A percentile compares a stretch with the other conserved stretches of the same genome.
These are phyloP conservation scores for Leptodermis oblonga DNA, from an alignment of 257 asterid genomes.

Conservation along the genomic window DNA sequence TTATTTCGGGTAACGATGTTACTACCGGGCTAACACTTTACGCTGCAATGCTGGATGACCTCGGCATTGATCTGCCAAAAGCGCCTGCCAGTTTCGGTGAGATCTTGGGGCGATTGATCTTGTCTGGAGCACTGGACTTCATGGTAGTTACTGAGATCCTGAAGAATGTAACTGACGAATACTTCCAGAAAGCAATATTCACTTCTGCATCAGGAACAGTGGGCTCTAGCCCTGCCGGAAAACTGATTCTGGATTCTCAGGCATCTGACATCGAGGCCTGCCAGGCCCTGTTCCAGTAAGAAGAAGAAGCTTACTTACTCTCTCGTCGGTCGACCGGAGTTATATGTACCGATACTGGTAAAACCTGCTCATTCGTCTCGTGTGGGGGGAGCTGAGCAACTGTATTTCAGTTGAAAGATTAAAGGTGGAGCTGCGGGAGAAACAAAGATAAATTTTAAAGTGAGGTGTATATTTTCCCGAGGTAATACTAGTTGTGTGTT, in stretches of 20 bases:
- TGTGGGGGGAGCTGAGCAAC: conserved; percentile 15
- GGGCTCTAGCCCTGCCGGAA: conserved; percentile 42
- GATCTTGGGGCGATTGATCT: conserved; percentile 55
- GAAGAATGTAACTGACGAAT: conserved; percentile 51
- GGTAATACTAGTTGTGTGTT: conserved; percentile 38
- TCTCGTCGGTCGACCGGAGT: conserved; percentile 5
- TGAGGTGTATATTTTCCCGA: conserved; percentile 46
- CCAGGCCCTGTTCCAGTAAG: conserved; percentile 42
- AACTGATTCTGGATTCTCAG: conserved; percentile 58
- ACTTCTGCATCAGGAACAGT: conserved; percentile 33
- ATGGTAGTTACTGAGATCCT: conserved; percentile 55
- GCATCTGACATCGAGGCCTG: conserved; percentile 61
- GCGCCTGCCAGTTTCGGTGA: conserved; percentile 84
- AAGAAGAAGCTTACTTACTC: conserved; percentile 18
- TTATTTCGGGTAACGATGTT: conserved; percentile 41
- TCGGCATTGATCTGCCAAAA: conserved; percentile 84
- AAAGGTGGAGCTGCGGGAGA: conserved; percentile 32
- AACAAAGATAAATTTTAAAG: conserved; percentile 19
- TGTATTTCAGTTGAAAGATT: conserved; percentile 3
- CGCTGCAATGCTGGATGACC: conserved; percentile 62
- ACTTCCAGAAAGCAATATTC: conserved; percentile 54
- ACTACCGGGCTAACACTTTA: conserved; percentile 45
- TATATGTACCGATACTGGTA: conserved; percentile 28
- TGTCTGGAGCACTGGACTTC: conserved; percentile 62
- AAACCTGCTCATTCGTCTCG: conserved; percentile 27